Percentiles rank a stretch among this genome's conserved stretches.
phyloP scores from a whole-genome alignment of 1,139 yeast genomes.

The Blastobotrys raffinosifermentans region DNA sequence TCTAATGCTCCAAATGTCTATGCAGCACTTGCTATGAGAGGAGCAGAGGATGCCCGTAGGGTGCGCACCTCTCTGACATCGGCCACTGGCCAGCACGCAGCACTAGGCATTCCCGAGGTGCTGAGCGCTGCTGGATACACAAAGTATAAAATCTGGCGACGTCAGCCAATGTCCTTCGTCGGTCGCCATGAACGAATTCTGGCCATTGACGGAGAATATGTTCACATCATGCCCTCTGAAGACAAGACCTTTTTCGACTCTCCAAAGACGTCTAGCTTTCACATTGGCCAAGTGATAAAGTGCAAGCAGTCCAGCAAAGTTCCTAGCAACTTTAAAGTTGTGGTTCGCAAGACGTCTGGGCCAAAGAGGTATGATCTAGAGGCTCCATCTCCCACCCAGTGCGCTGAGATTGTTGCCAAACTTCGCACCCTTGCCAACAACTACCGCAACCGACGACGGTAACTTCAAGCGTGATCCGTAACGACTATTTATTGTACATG shows the following conservation, averaged over 20 bases:
- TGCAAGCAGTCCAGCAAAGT: slow-evolving; percentile 74
- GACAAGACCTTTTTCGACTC: slow-evolving; percentile 62
- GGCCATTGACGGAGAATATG: slow-evolving; percentile 89
- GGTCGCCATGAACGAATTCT: slow-evolving; percentile 76
- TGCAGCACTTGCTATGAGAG: slow-evolving; percentile 14
- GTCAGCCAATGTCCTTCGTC: slow-evolving; percentile 78
- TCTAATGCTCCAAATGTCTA: slow-evolving; percentile 11
- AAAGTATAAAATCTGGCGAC: slow-evolving; percentile 77
- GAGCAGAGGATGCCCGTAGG: slow-evolving; percentile 15
- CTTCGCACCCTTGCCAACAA: slow-evolving; percentile 32
- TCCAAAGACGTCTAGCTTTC: slow-evolving; percentile 82
- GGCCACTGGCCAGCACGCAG: too few relatives aligned
- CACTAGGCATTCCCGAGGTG: slow-evolving; percentile 11
- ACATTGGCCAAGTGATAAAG: slow-evolving; percentile 69
- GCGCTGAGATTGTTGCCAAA: slow-evolving; percentile 70
- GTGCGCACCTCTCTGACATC: slow-evolving; percentile 7
- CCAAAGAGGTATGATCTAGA: slow-evolving; percentile 84
- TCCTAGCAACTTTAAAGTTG: slow-evolving; percentile 75
- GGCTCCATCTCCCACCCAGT: slow-evolving; percentile 55
- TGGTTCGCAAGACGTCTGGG: slow-evolving; percentile 60
- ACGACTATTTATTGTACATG: slow-evolving; percentile 1
- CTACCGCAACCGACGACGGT: slow-evolving; percentile 12
- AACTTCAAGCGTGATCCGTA: not conserved
- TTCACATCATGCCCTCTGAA: slow-evolving; percentile 81
- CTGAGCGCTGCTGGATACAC: slow-evolving; percentile 32